Percentiles rank a stretch among this genome's conserved stretches.
Conservation (phyloP, 345 rosid genomes). For the Noccaea bulbosa region DNA sequence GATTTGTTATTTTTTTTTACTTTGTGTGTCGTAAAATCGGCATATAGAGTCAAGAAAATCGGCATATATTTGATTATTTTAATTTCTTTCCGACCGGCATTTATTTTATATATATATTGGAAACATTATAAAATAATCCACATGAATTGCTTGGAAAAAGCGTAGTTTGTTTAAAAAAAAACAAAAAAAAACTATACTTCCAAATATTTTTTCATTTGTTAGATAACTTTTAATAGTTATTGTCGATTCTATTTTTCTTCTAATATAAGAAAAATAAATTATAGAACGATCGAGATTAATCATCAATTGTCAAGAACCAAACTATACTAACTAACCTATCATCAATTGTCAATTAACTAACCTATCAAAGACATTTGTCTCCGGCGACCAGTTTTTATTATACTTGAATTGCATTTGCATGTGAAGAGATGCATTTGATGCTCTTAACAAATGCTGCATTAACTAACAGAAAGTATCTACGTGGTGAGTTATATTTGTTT, state of each 20-base stretch:
- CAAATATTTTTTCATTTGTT: background rate
- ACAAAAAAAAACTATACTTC: too few species aligned
- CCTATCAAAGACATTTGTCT: conserved; percentile 3
- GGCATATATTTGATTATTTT: conserved; percentile 5
- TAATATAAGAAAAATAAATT: background rate
- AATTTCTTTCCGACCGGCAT: conserved; percentile 5
- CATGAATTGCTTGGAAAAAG: conserved; percentile 17
- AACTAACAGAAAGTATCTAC: background rate
- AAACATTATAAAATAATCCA: background rate
- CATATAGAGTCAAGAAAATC: background rate
- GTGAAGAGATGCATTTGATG: conserved; percentile 20
- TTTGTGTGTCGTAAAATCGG: background rate
- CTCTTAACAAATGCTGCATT: background rate
- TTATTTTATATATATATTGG: background rate
- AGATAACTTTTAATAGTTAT: background rate
- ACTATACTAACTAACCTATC: conserved; percentile 12
- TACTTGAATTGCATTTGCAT: conserved; percentile 12
- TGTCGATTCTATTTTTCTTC: background rate
- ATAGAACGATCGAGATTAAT: background rate
- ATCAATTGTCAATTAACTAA: conserved; percentile 1
- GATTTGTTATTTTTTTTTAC: conserved; percentile 4
- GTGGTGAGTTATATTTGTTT: conserved; percentile 8
- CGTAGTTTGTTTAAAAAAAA: background rate
- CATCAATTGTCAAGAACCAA: background rate
- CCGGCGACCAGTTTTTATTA: background rate